Evolutionary conservation across 345 rosid species (phyloP).

Genomic region (Hypericum perforatum): DNA sequence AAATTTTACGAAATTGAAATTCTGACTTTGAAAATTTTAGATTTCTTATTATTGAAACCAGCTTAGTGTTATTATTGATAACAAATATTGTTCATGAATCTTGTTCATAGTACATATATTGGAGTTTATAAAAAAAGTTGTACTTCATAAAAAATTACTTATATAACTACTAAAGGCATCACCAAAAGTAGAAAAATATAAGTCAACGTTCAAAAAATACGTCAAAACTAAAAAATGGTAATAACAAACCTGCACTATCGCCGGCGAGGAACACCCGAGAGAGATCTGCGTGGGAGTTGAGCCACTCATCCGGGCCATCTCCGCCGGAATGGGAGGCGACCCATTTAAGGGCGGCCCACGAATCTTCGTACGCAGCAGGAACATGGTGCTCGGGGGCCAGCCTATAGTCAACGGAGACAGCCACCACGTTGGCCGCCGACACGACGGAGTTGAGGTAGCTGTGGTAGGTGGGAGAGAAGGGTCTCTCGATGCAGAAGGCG

Average conservation of each 20-base stretch:
- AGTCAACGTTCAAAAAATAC: too few relatives aligned
- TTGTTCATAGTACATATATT: too few relatives aligned
- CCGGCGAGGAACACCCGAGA: constrained; percentile 6
- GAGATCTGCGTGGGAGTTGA: constrained; percentile 1
- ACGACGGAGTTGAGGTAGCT: constrained; percentile 15
- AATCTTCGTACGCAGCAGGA: constrained; percentile 31
- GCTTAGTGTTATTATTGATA: too few relatives aligned
- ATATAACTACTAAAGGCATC: too few relatives aligned
- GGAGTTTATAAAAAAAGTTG: too few relatives aligned
- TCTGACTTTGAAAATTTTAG: too few relatives aligned
- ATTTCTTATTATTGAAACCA: too few relatives aligned
- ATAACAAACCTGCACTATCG: constrained; percentile 4
- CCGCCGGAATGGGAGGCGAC: constrained; percentile 23
- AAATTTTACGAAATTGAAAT: too few relatives aligned
- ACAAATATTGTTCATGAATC: too few relatives aligned
- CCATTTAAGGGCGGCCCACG: constrained; percentile 35
- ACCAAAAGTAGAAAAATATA: too few relatives aligned
- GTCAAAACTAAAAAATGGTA: too few relatives aligned
- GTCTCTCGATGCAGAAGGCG: constrained; percentile 18
- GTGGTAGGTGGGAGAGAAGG: constrained; percentile 19
- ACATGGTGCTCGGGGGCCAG: constrained; percentile 29
- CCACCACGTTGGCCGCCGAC: constrained; percentile 14
- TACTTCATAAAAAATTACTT: too few relatives aligned
- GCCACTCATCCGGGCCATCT: constrained; percentile 12
- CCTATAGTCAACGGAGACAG: constrained; percentile 30